phyloP scores from a whole-genome alignment of 75 land plant species.

The Picea sitchensis region DNA sequence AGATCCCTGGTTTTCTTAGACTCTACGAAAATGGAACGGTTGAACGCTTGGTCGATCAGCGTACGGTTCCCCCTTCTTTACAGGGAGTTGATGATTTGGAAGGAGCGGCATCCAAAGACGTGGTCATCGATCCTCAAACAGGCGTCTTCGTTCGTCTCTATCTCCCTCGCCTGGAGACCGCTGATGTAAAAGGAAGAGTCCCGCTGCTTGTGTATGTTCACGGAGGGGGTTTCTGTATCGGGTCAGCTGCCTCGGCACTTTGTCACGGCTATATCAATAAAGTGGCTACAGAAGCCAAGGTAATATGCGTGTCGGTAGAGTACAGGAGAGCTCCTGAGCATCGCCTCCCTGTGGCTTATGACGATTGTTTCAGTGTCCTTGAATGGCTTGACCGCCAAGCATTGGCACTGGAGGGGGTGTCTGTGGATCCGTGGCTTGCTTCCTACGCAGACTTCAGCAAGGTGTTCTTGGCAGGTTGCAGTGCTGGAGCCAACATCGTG shows the following conservation, averaged over 20 bases:
- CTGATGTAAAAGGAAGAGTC: slow-evolving; percentile 17
- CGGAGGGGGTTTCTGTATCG: slow-evolving; percentile 54
- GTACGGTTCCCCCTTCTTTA: background rate
- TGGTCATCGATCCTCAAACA: slow-evolving; percentile 29
- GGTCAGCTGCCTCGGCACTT: slow-evolving; percentile 24
- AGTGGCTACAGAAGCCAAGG: slow-evolving; percentile 14
- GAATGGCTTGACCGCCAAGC: slow-evolving; percentile 22
- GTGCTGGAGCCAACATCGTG: slow-evolving; percentile 7
- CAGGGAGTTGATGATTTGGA: background rate
- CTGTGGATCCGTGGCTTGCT: slow-evolving; percentile 9
- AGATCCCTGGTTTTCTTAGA: too few species aligned
- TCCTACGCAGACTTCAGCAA: background rate
- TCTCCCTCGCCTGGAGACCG: slow-evolving; percentile 28
- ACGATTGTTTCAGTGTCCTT: slow-evolving; percentile 41
- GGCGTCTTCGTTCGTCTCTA: slow-evolving; percentile 56
- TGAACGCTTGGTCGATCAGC: too few species aligned
- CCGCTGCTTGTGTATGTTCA: slow-evolving; percentile 66
- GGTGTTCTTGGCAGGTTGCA: slow-evolving; percentile 2
- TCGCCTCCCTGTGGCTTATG: slow-evolving; percentile 48
- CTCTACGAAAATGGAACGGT: too few species aligned
- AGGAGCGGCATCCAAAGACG: slow-evolving; percentile 52
- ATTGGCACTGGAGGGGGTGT: background rate
- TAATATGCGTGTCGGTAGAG: slow-evolving; percentile 49
- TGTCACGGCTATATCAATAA: slow-evolving; percentile 28
- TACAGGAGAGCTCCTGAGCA: slow-evolving; percentile 53